Evolutionary conservation across 352 stramenopile species (phyloP).

Genomic region (Globisporangium cylindrosporum): DNA sequence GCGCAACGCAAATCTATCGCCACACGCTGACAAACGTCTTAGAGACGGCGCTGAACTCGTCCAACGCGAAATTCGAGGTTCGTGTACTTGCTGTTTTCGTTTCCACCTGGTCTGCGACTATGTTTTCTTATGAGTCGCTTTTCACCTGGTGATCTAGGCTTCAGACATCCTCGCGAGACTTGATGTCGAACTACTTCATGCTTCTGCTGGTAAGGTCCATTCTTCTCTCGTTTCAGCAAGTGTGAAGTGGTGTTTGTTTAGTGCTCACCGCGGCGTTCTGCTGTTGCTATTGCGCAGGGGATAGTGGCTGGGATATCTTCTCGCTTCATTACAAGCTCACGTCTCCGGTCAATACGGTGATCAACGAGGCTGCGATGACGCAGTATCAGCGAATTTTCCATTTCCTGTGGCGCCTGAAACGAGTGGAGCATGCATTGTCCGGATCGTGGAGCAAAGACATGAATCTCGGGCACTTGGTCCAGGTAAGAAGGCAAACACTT

Average conservation of each 20-base stretch:
- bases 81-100: background rate
- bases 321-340: constrained; percentile 88
- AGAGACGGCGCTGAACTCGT: constrained; percentile 92
- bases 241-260: background rate
- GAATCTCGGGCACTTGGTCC: constrained; percentile 92
- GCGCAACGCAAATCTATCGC: constrained; percentile 90
- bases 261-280: background rate
- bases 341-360: constrained; percentile 86
- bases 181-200: constrained; percentile 88
- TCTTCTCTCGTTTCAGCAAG: background rate
- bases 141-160: constrained; percentile 33
- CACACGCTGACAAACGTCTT: constrained; percentile 95
- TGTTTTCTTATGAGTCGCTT: background rate
- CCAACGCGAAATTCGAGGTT: constrained; percentile 95
- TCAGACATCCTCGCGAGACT: constrained; percentile 91
- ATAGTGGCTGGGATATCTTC: constrained; percentile 95
- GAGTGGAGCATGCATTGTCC: constrained; percentile 91
- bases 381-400: constrained; percentile 90
- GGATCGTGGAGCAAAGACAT: constrained; percentile 97
- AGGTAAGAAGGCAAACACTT: constrained; percentile 38
- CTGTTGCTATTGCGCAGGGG: constrained; percentile 30
- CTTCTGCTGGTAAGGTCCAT: constrained; percentile 44
- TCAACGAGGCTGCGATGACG: constrained; percentile 80
- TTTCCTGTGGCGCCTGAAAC: constrained; percentile 90
- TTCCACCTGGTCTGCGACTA: background rate